Percentiles rank a stretch among this genome's conserved stretches.
These are phyloP conservation scores for Musa beccarii DNA, from an alignment of 176 grass and related monocot species.

Conservation along the genomic window DNA sequence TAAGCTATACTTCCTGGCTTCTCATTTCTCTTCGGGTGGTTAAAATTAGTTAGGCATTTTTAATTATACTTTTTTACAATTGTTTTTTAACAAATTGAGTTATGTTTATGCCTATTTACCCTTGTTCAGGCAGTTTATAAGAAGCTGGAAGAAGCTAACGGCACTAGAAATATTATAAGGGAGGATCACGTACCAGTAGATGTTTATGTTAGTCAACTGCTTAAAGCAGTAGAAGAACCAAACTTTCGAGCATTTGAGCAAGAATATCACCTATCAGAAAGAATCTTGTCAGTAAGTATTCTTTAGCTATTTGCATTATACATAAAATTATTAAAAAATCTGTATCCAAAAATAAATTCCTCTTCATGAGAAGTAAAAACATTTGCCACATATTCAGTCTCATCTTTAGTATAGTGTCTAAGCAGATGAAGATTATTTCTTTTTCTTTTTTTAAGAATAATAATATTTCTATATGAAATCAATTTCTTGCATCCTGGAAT, in stretches of 20 bases:
- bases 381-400: no score
- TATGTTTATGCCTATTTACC: neutral
- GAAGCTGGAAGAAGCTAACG: slow-evolving; percentile 29
- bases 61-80: neutral
- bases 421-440: no score
- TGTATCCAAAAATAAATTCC: neutral
- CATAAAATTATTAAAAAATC: neutral
- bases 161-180: slow-evolving; percentile 14
- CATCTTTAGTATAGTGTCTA: no score
- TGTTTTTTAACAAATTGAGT: neutral
- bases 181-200: slow-evolving; percentile 27
- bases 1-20: neutral
- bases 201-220: slow-evolving; percentile 34
- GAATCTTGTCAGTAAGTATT: slow-evolving; percentile 33
- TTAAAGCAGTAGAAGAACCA: slow-evolving; percentile 23
- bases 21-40: neutral
- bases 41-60: neutral
- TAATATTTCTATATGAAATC: no score
- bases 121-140: slow-evolving; percentile 31
- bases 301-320: neutral
- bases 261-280: slow-evolving; percentile 43
- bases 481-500: no score
- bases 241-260: slow-evolving; percentile 35
- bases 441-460: no score
- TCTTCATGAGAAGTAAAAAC: no score